phyloP scores from a whole-genome alignment of 352 stramenopile genomes.

The Aphanomyces cochlioides region DNA sequence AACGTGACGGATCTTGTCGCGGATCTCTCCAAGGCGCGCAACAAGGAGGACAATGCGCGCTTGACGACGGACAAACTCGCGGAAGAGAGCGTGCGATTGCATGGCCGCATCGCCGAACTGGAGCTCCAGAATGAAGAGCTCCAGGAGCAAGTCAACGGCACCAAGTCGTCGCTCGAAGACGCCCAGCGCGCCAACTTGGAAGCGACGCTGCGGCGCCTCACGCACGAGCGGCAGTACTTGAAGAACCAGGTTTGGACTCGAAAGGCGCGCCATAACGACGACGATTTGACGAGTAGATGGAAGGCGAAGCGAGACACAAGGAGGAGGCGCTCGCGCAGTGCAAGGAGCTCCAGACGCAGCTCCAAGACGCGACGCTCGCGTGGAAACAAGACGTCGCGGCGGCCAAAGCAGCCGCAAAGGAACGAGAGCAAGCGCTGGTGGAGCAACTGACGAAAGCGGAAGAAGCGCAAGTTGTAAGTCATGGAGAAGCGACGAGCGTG shows the following conservation, averaged over 20 bases:
- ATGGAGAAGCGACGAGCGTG: slow-evolving; percentile 15
- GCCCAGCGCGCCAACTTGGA: slow-evolving; percentile 77
- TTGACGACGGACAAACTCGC: slow-evolving; percentile 71
- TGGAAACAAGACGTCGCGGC: slow-evolving; percentile 17
- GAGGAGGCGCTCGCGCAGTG: slow-evolving; percentile 60
- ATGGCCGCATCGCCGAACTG: slow-evolving; percentile 59
- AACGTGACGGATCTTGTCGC: slow-evolving; percentile 76
- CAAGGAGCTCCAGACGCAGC: slow-evolving; percentile 30
- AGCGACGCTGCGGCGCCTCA: slow-evolving; percentile 59
- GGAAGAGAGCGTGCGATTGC: slow-evolving; percentile 62
- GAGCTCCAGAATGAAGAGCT: slow-evolving; percentile 54
- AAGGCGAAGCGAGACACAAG: slow-evolving; percentile 14
- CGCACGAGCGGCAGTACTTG: slow-evolving; percentile 78
- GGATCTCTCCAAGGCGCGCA: slow-evolving; percentile 61
- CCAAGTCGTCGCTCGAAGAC: slow-evolving; percentile 69
- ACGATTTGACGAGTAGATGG: slow-evolving; percentile 21
- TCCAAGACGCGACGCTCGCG: background rate
- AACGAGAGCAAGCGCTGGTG: background rate
- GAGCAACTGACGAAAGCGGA: slow-evolving; percentile 5
- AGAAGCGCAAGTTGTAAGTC: background rate
- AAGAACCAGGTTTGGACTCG: slow-evolving; percentile 62
- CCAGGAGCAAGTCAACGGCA: slow-evolving; percentile 54
- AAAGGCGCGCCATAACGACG: background rate
- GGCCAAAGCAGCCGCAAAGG: slow-evolving; percentile 10
- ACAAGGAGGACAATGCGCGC: slow-evolving; percentile 59